These are phyloP conservation scores for Saccharum spontaneum DNA, from an alignment of 176 grass and related monocot species.

Conservation along the genomic window DNA sequence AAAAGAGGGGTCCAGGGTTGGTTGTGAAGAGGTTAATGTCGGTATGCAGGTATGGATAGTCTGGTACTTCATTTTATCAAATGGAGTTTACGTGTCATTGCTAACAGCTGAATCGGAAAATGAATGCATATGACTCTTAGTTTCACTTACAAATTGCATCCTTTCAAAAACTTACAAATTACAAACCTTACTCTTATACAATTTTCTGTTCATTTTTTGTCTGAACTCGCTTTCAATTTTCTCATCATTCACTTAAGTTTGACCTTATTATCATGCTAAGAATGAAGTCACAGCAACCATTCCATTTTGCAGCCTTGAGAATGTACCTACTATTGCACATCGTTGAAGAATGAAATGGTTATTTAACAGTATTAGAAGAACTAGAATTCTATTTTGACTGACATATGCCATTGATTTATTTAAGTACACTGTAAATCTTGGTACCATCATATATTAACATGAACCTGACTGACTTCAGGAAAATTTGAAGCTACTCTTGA, in stretches of 20 bases:
- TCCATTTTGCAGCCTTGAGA: not conserved
- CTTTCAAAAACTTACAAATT: not conserved
- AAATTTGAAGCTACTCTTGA: slow-evolving; percentile 65
- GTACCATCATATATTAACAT: slow-evolving; percentile 28
- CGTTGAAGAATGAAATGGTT: not conserved
- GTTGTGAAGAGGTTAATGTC: not conserved
- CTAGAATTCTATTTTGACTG: not conserved
- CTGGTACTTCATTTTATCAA: not conserved
- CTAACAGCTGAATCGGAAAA: not conserved
- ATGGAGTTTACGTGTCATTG: not conserved
- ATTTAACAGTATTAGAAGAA: not conserved
- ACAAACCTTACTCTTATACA: not conserved
- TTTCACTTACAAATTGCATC: not conserved
- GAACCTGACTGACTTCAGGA: slow-evolving; percentile 34
- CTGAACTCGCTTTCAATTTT: not conserved
- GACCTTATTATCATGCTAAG: not conserved
- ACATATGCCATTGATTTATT: slow-evolving; percentile 1
- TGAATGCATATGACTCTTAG: not conserved
- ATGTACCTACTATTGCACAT: not conserved
- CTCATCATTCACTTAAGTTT: not conserved
- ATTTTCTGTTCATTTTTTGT: not conserved
- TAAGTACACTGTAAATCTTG: not conserved
- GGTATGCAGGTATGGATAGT: not conserved
- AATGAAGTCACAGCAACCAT: not conserved
- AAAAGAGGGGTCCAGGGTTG: not conserved